phyloP scores from a whole-genome alignment of 305 asterid species.

The Fraxinus angustifolia region DNA sequence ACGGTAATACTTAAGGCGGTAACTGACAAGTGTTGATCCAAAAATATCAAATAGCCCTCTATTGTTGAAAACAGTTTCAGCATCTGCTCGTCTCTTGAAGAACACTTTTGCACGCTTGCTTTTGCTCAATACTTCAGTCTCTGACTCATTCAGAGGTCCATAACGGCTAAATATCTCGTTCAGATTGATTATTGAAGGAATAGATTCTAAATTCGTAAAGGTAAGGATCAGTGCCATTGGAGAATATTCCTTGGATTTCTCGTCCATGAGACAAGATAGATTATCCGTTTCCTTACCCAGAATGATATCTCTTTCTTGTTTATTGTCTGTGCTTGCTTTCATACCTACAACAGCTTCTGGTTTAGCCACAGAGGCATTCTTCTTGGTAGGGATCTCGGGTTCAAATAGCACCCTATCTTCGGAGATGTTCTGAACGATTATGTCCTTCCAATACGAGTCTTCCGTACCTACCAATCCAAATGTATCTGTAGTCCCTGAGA shows the following conservation, averaged over 20 bases:
- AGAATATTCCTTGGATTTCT: conserved; percentile 29
- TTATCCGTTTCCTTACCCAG: conserved; percentile 20
- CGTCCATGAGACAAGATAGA: conserved; percentile 19
- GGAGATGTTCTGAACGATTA: conserved; percentile 40
- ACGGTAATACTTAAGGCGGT: conserved; percentile 33
- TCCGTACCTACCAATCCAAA: conserved; percentile 34
- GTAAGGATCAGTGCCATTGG: conserved; percentile 37
- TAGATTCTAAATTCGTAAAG: conserved; percentile 28
- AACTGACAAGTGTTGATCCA: conserved; percentile 43
- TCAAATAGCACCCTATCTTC: conserved; percentile 36
- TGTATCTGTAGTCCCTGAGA: conserved; percentile 26
- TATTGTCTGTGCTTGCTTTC: conserved; percentile 19
- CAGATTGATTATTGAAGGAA: conserved; percentile 32
- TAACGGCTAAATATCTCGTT: conserved; percentile 32
- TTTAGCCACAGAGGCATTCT: conserved; percentile 18
- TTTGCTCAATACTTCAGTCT: conserved; percentile 31
- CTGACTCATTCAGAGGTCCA: conserved; percentile 36
- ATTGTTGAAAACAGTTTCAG: conserved; percentile 42
- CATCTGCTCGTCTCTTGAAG: conserved; percentile 31
- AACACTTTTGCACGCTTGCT: conserved; percentile 37
- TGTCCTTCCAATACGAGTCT: conserved; percentile 72
- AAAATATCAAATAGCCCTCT: conserved; percentile 33
- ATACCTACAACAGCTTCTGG: conserved; percentile 18
- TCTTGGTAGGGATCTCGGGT: conserved; percentile 22
- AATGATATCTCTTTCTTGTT: conserved; percentile 19